These are phyloP conservation scores for Teunomyces gatunensis DNA, from an alignment of 805 yeast species.

Conservation along the genomic window DNA sequence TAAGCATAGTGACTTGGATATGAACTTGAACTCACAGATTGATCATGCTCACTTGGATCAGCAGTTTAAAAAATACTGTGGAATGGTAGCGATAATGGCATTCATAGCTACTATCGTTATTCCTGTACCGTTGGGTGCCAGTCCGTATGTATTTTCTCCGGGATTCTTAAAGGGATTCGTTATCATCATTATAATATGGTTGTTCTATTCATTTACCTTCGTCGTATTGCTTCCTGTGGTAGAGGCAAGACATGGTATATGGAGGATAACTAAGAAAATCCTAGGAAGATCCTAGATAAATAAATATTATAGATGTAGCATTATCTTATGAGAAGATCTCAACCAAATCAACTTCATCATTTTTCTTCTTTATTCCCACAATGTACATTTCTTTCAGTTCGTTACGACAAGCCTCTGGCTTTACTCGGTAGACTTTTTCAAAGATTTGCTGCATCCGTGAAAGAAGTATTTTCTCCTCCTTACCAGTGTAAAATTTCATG, in stretches of 20 bases:
- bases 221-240: conserved; percentile 29
- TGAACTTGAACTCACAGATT: conserved; percentile 21
- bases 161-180: conserved; percentile 31
- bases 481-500: conserved; percentile 83
- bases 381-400: conserved; percentile 85
- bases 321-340: background rate
- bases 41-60: conserved; percentile 23
- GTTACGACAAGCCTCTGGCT: conserved; percentile 77
- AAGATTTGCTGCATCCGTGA: conserved; percentile 57
- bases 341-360: background rate
- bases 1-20: conserved; percentile 10
- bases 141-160: conserved; percentile 30
- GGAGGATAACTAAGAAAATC: conserved; percentile 5
- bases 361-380: conserved; percentile 48
- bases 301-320: background rate
- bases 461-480: conserved; percentile 69
- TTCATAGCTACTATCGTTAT: conserved; percentile 25
- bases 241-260: conserved; percentile 19
- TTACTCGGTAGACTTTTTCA: conserved; percentile 59
- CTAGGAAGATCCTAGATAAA: background rate
- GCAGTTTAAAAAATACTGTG: conserved; percentile 28
- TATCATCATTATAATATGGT: conserved; percentile 31
- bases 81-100: conserved; percentile 19
- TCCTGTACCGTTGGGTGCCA: conserved; percentile 32
- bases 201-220: conserved; percentile 28